phyloP scores from a whole-genome alignment of 2,329 filamentous ascomycete species.

The Colletotrichum echinochloae region DNA sequence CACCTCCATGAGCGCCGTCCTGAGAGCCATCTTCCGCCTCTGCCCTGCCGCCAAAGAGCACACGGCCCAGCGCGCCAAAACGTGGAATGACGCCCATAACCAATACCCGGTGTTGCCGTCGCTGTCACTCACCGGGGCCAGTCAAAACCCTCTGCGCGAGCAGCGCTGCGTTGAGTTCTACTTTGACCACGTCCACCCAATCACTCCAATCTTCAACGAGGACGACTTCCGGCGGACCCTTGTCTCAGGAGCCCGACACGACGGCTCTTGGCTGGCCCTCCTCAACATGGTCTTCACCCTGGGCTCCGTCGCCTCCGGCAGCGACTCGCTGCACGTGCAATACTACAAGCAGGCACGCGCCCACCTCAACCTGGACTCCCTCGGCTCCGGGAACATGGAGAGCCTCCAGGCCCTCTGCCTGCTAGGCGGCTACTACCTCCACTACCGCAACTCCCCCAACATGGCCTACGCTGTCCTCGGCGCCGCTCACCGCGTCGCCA shows the following conservation, averaged over 20 bases:
- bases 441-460: conserved; percentile 45
- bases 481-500: conserved; percentile 41
- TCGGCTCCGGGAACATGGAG: conserved; percentile 56
- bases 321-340: conserved; percentile 65
- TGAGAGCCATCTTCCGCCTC: conserved; percentile 66
- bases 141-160: conserved; percentile 49
- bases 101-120: conserved; percentile 48
- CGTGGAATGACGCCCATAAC: conserved; percentile 44
- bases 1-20: conserved; percentile 72
- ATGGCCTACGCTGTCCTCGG: conserved; percentile 43
- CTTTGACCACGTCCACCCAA: conserved; percentile 70
- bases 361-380: conserved; percentile 65
- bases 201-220: conserved; percentile 71
- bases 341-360: conserved; percentile 68
- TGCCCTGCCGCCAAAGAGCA: conserved; percentile 48
- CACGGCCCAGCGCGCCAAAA: conserved; percentile 44
- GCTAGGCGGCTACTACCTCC: conserved; percentile 43
- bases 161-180: conserved; percentile 67
- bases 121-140: conserved; percentile 52
- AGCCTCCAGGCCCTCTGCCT: conserved; percentile 43
- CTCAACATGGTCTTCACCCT: conserved; percentile 73
- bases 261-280: conserved; percentile 70
- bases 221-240: conserved; percentile 58
- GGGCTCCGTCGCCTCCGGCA: conserved; percentile 69
- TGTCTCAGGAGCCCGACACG: conserved; percentile 59